Conservation (phyloP, 495 filamentous ascomycete genomes). For the Penicillium arizonense region DNA sequence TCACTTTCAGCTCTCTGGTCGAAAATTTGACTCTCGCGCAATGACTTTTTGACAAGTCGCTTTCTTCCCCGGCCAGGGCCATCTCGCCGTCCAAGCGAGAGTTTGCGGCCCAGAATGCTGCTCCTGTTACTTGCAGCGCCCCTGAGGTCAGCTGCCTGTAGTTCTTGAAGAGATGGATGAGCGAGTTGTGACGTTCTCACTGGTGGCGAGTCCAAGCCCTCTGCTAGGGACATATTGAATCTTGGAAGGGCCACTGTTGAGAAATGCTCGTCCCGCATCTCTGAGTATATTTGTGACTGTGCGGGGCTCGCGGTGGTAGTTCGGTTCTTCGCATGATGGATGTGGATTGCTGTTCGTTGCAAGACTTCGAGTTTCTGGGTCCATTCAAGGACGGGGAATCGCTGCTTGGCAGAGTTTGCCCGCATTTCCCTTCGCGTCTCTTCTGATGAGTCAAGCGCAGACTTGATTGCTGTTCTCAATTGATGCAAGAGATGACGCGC, state of each 20-base stretch:
- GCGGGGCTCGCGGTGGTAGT: slow-evolving; percentile 5
- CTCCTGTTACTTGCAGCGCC: slow-evolving; percentile 2
- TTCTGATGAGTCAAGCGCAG: slow-evolving; percentile 54
- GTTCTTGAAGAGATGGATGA: slow-evolving; percentile 15
- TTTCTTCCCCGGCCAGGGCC: slow-evolving; percentile 27
- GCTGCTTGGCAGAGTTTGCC: slow-evolving; percentile 62
- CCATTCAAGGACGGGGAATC: slow-evolving; percentile 65
- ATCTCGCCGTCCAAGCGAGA: slow-evolving; percentile 25
- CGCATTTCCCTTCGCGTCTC: slow-evolving; percentile 58
- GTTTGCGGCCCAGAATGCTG: slow-evolving; percentile 9
- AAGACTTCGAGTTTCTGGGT: slow-evolving; percentile 51
- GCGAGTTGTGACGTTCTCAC: slow-evolving; percentile 4
- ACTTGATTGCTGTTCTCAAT: slow-evolving; percentile 58
- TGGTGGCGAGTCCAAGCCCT: background rate
- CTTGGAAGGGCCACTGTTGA: slow-evolving; percentile 4
- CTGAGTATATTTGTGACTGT: slow-evolving; percentile 8
- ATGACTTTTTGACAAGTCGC: slow-evolving; percentile 11
- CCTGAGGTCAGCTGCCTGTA: slow-evolving; percentile 13
- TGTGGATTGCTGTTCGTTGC: slow-evolving; percentile 40
- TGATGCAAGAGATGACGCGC: slow-evolving; percentile 57
- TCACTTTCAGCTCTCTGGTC: slow-evolving; percentile 4
- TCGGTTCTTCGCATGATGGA: slow-evolving; percentile 19
- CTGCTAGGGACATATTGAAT: background rate
- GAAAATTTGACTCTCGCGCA: slow-evolving; percentile 11
- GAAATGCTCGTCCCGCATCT: background rate